Conservation (phyloP, 768 basidiomycete species). For the Ramaria rubella region DNA sequence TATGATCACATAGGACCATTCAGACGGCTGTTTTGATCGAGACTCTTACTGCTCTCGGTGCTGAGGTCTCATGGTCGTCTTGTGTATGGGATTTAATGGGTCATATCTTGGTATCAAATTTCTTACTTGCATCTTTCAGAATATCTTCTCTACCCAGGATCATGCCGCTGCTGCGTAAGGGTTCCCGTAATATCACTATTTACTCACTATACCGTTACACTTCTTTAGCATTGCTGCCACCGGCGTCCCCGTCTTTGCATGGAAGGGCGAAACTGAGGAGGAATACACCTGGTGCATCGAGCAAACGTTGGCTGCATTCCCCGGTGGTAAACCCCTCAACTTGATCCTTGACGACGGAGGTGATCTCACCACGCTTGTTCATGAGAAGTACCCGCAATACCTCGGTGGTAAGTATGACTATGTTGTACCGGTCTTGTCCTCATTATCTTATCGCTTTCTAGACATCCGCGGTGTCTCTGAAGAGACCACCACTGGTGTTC, state of each 20-base stretch:
- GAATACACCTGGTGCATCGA: constrained; percentile 99
- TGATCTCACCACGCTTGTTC: constrained; percentile 90
- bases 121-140: constrained; percentile 38
- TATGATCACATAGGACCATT: constrained; percentile 66
- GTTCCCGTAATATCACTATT: background rate
- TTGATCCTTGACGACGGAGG: constrained; percentile 99
- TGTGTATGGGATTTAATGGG: constrained; percentile 52
- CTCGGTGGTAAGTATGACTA: constrained; percentile 54
- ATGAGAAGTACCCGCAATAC: constrained; percentile 93
- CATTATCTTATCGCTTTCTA: constrained; percentile 23
- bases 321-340: constrained; percentile 78
- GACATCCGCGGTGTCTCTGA: constrained; percentile 93
- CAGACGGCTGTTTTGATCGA: constrained; percentile 99
- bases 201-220: background rate
- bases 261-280: constrained; percentile 99
- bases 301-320: constrained; percentile 87
- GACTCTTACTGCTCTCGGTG: constrained; percentile 91
- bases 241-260: constrained; percentile 96
- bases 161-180: constrained; percentile 95
- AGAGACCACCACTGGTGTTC: constrained; percentile 99
- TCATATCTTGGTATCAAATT: constrained; percentile 2
- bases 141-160: constrained; percentile 99
- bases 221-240: constrained; percentile 82
- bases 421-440: background rate
- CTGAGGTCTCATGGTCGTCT: constrained; percentile 98